Base-by-base conservation (phyloP, 2,329 filamentous ascomycete species). In the Fusarium ambrosium region DNA sequence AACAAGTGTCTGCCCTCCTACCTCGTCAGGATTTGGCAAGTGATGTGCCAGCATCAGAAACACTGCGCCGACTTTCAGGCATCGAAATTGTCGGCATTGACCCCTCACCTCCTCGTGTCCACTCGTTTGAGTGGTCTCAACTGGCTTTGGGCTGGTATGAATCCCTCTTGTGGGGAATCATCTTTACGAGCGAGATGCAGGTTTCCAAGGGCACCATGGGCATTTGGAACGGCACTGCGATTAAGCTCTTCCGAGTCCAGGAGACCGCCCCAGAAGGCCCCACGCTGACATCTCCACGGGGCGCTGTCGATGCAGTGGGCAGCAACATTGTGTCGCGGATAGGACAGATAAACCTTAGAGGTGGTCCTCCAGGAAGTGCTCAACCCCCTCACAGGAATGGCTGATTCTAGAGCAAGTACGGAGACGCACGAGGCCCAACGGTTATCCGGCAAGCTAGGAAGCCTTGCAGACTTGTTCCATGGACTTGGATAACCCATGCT, bases 71-170 rank as follows among this genome's bases (percentile, higher is more conserved):
- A 29, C 91, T 94, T 69, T 87, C 87, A 68, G 86, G 88, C 20
- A 88, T 93, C 1, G 87, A 90, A 61, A 86, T 97, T 51, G 88
- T 91, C 11, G 92, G 91, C 10, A 90, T 98, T 41, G 95, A 98
- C 55, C 90, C 93, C 1, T 91, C 91, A 2, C 88, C 93, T 0
- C 89, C 94, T 62, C 90, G 93, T 36, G 92, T 97, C 18, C 95
- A 98, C 80, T 92, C 94, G 16, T 98, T 98, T 79, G 95, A 98
- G 84, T 98, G 96, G 96, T 96, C 95, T 4, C 92, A 94, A 0
- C 87, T 98, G 37, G 93, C 94, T 0, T 87, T 98, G 61, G 96
- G 95, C 59, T 98, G 97, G 97, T 98, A 98, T 82, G 95, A 98
- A 83, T 96, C 94, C 6, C 87, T 98, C 14, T 87, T 99, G 11